Evolutionary conservation across 2,329 filamentous ascomycete genomes (phyloP).

Genomic region (Aurifilum marmelostoma): DNA sequence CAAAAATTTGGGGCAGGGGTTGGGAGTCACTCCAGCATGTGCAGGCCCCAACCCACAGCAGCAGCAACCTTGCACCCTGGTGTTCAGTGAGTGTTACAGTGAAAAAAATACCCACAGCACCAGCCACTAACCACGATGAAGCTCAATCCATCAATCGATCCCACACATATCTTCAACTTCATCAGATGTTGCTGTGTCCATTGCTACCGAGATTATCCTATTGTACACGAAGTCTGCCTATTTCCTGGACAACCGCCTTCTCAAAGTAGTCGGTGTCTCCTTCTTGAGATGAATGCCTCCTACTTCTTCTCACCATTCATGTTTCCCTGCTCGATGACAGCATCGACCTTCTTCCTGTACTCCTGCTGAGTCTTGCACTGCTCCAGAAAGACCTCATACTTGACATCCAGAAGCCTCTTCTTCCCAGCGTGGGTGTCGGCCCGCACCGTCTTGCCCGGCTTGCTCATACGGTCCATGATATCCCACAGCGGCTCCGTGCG

Average conservation of each 20-base stretch:
- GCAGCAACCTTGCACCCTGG: neutral
- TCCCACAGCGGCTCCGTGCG: conserved; percentile 88
- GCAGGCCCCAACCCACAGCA: too few relatives aligned
- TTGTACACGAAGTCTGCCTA: neutral
- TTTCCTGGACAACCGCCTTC: neutral
- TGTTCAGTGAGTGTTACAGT: neutral
- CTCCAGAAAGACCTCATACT: conserved; percentile 95
- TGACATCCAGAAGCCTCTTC: conserved; percentile 79
- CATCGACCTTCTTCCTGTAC: conserved; percentile 80
- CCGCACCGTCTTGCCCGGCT: conserved; percentile 82
- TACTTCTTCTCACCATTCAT: conserved; percentile 34
- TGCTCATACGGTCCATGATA: conserved; percentile 98
- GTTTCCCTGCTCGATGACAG: conserved; percentile 44
- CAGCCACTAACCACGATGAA: neutral
- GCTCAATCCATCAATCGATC: too few relatives aligned
- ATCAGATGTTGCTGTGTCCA: neutral
- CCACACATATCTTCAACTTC: neutral
- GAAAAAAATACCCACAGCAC: neutral
- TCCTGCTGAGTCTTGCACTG: conserved; percentile 84
- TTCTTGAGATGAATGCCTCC: neutral
- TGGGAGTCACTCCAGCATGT: too few relatives aligned
- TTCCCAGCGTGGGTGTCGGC: conserved; percentile 73
- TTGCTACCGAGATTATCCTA: neutral
- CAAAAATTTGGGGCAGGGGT: conserved; percentile 10
- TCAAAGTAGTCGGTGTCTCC: neutral